Conservation (phyloP, 441 rosid species). For the Gossypium aridum region DNA sequence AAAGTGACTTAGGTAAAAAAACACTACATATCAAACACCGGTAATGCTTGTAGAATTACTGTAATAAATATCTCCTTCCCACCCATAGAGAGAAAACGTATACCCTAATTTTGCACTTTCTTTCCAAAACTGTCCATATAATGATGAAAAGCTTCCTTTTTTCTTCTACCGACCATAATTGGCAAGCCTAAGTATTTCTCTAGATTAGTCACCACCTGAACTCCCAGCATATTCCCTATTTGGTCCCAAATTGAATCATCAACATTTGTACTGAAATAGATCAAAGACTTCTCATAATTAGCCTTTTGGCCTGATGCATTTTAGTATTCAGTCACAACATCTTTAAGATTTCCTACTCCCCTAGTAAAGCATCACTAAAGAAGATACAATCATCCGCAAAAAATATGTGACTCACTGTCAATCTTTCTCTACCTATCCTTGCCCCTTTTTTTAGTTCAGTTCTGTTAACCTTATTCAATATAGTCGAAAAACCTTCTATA, state of each 20-base stretch:
- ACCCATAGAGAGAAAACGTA: not conserved
- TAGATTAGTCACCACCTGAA: not conserved
- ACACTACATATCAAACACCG: not conserved
- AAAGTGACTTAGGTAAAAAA: no score
- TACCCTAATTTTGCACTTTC: not conserved
- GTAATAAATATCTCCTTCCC: not conserved
- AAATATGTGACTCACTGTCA: not conserved
- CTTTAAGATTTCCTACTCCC: not conserved
- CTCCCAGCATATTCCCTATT: not conserved
- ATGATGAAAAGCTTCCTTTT: not conserved
- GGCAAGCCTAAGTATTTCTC: not conserved
- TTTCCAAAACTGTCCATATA: not conserved
- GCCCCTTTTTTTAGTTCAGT: not conserved
- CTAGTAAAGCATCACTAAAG: not conserved
- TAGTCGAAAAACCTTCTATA: not conserved
- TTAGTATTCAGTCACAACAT: not conserved
- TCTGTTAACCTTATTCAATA: not conserved
- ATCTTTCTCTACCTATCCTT: not conserved
- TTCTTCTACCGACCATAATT: not conserved
- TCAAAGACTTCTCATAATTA: not conserved
- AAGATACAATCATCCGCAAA: not conserved
- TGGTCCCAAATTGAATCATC: not conserved
- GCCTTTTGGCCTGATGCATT: not conserved
- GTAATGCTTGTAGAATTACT: not conserved
- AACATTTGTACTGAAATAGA: not conserved